A percentile compares a stretch with the other conserved stretches of the same genome.
phyloP scores from a whole-genome alignment of 2,329 filamentous ascomycete species.

The Chaetomium sp. region DNA sequence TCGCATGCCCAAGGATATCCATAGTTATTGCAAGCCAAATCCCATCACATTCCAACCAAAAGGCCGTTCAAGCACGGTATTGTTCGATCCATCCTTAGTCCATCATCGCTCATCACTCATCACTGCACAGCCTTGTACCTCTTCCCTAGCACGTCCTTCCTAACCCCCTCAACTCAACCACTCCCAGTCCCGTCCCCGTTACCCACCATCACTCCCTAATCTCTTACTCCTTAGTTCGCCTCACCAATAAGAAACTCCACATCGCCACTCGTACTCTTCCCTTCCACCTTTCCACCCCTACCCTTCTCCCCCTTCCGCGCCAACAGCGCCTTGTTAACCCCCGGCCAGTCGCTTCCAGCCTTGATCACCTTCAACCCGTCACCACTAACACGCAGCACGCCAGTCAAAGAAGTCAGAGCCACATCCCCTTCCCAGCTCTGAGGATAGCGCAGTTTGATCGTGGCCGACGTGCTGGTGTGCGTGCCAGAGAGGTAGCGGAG shows the following conservation, averaged over 20 bases:
- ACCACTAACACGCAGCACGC: constrained; percentile 35
- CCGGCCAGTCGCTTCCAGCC: constrained; percentile 27
- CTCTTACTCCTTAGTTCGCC: background rate
- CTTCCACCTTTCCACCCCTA: constrained; percentile 14
- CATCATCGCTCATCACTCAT: too few species aligned
- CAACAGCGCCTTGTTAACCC: constrained; percentile 27
- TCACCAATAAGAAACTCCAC: constrained; percentile 16
- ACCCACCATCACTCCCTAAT: too few species aligned
- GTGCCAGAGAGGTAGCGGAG: constrained; percentile 35
- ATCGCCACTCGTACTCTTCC: constrained; percentile 16
- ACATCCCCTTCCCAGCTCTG: constrained; percentile 44
- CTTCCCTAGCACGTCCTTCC: too few species aligned
- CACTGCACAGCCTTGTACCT: too few species aligned
- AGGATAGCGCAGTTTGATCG: constrained; percentile 40
- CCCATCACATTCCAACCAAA: too few species aligned
- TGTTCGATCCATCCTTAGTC: too few species aligned
- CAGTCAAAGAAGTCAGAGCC: constrained; percentile 34
- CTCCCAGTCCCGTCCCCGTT: too few species aligned
- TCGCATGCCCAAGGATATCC: too few species aligned
- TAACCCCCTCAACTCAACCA: too few species aligned
- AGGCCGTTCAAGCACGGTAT: too few species aligned
- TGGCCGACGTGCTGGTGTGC: constrained; percentile 42
- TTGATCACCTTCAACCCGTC: constrained; percentile 37
- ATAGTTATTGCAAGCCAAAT: too few species aligned
- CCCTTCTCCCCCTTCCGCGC: constrained; percentile 38